Conservation (phyloP, 345 rosid genomes). For the Corchorus olitorius region DNA sequence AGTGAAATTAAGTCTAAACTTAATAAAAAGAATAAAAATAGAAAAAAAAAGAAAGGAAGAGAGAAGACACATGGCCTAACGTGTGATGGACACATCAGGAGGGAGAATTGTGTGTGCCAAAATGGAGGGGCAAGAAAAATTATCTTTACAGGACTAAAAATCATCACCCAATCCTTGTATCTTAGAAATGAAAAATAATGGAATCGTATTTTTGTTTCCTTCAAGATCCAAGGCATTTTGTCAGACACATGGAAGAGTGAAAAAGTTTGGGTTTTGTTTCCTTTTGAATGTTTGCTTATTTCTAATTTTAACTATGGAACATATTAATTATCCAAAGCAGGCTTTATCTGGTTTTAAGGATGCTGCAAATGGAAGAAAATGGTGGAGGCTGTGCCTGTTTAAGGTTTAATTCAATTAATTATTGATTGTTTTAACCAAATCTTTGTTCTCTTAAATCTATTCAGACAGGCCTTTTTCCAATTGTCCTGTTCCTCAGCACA, state of each 20-base stretch:
- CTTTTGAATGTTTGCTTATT: not conserved
- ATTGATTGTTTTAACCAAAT: not conserved
- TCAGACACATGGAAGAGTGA: not conserved
- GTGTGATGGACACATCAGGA: too few species aligned
- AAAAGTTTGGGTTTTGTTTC: not conserved
- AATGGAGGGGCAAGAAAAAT: too few species aligned
- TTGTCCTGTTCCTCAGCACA: not conserved
- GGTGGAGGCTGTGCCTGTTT: not conserved
- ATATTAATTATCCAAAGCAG: not conserved
- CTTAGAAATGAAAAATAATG: too few species aligned
- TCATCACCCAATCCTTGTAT: too few species aligned
- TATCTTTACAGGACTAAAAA: too few species aligned
- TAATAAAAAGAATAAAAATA: too few species aligned
- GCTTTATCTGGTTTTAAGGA: not conserved
- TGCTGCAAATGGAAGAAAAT: not conserved
- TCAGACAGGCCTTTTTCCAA: slow-evolving; percentile 1
- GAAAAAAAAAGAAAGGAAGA: too few species aligned
- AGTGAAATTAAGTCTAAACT: too few species aligned
- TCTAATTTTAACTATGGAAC: not conserved
- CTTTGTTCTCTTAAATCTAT: not conserved
- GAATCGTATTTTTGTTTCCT: too few species aligned
- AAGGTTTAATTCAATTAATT: not conserved
- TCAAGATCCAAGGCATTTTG: too few species aligned
- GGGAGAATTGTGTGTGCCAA: too few species aligned
- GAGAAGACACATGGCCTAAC: too few species aligned